A percentile compares a stretch with the other conserved stretches of the same genome.
These are phyloP conservation scores for Candida tallmaniae DNA, from an alignment of 805 yeast species.

Conservation along the genomic window DNA sequence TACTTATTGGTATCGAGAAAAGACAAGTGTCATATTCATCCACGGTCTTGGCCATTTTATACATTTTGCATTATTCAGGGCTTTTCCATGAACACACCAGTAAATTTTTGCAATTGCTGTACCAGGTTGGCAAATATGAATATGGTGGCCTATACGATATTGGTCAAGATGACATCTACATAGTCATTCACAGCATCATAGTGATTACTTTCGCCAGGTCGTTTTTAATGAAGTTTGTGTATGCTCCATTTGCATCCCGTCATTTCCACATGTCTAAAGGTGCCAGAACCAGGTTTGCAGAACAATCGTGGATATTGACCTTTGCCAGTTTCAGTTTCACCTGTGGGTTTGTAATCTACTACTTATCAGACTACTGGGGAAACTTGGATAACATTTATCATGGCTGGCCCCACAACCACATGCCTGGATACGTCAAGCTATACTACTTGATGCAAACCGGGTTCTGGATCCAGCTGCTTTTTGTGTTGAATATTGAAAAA, in stretches of 20 bases:
- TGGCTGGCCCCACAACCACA: constrained; percentile 70
- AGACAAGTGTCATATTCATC: constrained; percentile 34
- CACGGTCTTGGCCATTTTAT: constrained; percentile 17
- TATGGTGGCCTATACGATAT: constrained; percentile 42
- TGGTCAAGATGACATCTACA: constrained; percentile 51
- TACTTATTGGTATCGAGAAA: constrained; percentile 19
- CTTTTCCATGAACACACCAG: constrained; percentile 15
- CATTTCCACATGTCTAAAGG: constrained; percentile 44
- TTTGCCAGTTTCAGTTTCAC: constrained; percentile 55
- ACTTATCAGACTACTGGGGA: constrained; percentile 53
- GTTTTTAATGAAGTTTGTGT: constrained; percentile 50
- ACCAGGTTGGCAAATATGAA: constrained; percentile 15
- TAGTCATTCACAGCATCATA: constrained; percentile 53
- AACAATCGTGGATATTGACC: constrained; percentile 74
- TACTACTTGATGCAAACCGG: constrained; percentile 74
- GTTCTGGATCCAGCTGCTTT: constrained; percentile 76
- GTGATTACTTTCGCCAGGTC: constrained; percentile 55
- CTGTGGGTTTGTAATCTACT: constrained; percentile 56
- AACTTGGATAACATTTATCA: constrained; percentile 55
- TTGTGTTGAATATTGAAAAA: constrained; percentile 72
- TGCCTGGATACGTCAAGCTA: constrained; percentile 50
- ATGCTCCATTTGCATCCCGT: constrained; percentile 52
- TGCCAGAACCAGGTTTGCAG: constrained; percentile 68
- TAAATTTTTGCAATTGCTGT: constrained; percentile 34
- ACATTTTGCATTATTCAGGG: background rate